Conservation (phyloP, 208 protist genomes). For the Lotmaria passim region DNA sequence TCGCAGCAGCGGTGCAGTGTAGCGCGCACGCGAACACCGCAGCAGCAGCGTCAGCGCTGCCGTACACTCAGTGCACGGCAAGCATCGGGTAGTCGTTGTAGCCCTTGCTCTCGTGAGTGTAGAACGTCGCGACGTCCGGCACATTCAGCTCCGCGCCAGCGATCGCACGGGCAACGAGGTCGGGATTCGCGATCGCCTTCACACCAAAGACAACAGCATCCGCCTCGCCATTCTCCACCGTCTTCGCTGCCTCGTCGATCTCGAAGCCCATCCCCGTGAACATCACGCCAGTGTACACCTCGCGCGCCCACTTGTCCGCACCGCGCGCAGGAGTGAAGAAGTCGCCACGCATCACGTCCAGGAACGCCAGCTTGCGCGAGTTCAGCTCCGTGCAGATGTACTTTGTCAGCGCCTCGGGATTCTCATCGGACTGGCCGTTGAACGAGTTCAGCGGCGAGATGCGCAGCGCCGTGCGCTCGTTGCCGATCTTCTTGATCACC, state of each 20-base stretch:
- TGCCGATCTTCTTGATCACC: conserved; percentile 43
- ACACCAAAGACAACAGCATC: conserved; percentile 65
- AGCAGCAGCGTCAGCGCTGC: too few species aligned
- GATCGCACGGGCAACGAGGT: conserved; percentile 53
- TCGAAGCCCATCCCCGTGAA: conserved; percentile 53
- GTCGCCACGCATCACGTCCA: conserved; percentile 46
- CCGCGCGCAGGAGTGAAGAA: conserved; percentile 28
- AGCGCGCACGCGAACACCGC: too few species aligned
- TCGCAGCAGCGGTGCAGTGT: too few species aligned
- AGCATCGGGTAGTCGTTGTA: too few species aligned
- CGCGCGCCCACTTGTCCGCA: conserved; percentile 54
- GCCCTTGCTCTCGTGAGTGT: conserved; percentile 29
- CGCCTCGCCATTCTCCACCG: conserved; percentile 36
- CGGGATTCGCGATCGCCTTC: conserved; percentile 71
- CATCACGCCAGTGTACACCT: conserved; percentile 51
- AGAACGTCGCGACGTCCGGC: conserved; percentile 35
- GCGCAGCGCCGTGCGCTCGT: conserved; percentile 52
- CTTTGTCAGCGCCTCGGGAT: conserved; percentile 50
- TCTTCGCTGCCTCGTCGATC: conserved; percentile 41
- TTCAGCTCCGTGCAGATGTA: conserved; percentile 62
- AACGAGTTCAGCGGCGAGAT: conserved; percentile 62
- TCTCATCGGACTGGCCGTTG: conserved; percentile 38
- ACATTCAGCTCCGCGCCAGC: conserved; percentile 42
- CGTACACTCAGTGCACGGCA: too few species aligned
- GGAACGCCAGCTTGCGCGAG: conserved; percentile 46